phyloP scores from a whole-genome alignment of 176 grass and related monocot genomes.

The Microstegium vimineum region DNA sequence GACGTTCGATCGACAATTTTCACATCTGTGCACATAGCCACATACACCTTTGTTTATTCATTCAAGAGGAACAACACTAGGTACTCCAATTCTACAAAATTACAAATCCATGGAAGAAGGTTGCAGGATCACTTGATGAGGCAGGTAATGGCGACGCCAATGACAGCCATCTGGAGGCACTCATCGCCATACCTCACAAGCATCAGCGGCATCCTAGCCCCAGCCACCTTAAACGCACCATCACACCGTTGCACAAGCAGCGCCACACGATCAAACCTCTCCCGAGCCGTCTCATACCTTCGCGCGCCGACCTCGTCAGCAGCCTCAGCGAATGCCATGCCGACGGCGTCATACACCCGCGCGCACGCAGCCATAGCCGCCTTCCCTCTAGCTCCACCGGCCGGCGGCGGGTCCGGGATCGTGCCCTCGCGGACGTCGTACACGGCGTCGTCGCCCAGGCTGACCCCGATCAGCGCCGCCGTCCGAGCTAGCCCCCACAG shows the following conservation, averaged over 20 bases:
- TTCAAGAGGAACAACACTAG: not conserved
- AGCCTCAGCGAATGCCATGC: conserved; percentile 36
- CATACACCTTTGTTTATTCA: not conserved
- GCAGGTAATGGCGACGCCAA: conserved; percentile 28
- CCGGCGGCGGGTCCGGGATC: conserved; percentile 17
- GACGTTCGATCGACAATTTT: no score
- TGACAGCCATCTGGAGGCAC: conserved; percentile 28
- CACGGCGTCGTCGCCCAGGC: conserved; percentile 31
- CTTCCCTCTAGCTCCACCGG: not conserved
- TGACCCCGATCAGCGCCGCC: conserved; percentile 42
- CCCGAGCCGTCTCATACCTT: conserved; percentile 11
- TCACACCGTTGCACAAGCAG: conserved; percentile 24
- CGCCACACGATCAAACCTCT: conserved; percentile 8
- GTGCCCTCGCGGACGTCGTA: conserved; percentile 27
- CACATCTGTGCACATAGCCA: no score
- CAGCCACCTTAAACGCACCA: not conserved
- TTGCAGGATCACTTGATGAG: conserved; percentile 30
- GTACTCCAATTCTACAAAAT: not conserved
- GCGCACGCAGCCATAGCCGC: conserved; percentile 9
- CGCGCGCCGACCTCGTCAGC: conserved; percentile 20
- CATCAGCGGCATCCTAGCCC: not conserved
- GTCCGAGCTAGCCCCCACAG: conserved; percentile 29
- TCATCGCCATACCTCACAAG: conserved; percentile 24
- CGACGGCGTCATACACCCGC: conserved; percentile 24
- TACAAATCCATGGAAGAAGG: not conserved